These are phyloP conservation scores for Centella asiatica DNA, from an alignment of 129 eudicot species.

Conservation along the genomic window DNA sequence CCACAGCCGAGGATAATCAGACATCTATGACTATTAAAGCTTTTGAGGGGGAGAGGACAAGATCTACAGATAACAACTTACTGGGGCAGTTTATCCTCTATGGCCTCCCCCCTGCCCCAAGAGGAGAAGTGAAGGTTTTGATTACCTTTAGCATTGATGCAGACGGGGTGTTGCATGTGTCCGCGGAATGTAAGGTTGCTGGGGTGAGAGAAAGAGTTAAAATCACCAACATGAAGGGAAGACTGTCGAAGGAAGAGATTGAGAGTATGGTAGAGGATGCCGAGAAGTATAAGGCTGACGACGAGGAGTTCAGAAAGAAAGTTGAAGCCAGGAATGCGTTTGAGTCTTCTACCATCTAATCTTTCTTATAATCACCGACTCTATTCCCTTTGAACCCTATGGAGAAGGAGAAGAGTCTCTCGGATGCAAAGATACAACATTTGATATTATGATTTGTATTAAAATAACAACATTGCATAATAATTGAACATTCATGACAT, in stretches of 20 bases:
- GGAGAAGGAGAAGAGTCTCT: no score
- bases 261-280: conserved; percentile 47
- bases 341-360: conserved; percentile 38
- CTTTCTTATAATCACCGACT: no score
- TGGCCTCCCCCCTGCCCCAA: conserved; percentile 42
- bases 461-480: no score
- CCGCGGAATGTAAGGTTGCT: conserved; percentile 46
- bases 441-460: no score
- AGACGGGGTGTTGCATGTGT: conserved; percentile 45
- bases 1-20: conserved; percentile 42
- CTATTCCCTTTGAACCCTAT: no score
- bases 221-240: conserved; percentile 35
- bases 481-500: no score
- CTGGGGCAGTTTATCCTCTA: conserved; percentile 34
- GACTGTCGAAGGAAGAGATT: conserved; percentile 39
- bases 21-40: conserved; percentile 32
- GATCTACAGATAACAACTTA: conserved; percentile 30
- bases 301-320: conserved; percentile 35
- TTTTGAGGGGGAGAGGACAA: conserved; percentile 34
- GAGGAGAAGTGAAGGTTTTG: conserved; percentile 35
- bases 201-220: conserved; percentile 53
- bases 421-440: no score
- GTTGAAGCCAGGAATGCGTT: conserved; percentile 29
- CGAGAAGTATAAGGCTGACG: conserved; percentile 38
- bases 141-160: conserved; percentile 41